Evolutionary conservation across 495 filamentous ascomycete genomes (phyloP).

Genomic region (Xylaria palmicola): DNA sequence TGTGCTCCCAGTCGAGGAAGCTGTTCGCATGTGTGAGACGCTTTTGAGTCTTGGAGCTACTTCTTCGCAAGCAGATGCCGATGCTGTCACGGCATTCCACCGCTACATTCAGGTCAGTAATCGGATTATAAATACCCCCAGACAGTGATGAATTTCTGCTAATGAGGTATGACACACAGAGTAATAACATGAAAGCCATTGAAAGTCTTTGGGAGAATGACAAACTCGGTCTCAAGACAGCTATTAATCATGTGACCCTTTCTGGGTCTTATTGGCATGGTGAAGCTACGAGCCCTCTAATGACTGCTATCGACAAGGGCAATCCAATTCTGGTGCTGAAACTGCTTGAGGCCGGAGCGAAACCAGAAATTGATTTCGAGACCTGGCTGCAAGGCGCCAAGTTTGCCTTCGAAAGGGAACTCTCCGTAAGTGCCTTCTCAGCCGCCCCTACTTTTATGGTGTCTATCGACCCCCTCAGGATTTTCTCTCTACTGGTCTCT

Average conservation of each 20-base stretch:
- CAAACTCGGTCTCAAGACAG: constrained; percentile 55
- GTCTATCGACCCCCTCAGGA: not conserved
- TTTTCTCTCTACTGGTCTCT: not conserved
- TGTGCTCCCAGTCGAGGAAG: constrained; percentile 58
- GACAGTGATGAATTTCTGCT: constrained; percentile 41
- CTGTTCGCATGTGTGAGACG: constrained; percentile 56
- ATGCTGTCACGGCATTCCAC: constrained; percentile 60
- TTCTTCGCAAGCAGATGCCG: constrained; percentile 66
- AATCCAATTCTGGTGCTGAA: constrained; percentile 37
- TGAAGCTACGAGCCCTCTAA: constrained; percentile 36
- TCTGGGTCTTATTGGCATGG: constrained; percentile 24
- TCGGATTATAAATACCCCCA: not conserved
- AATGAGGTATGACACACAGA: not conserved
- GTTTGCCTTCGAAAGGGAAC: constrained; percentile 19
- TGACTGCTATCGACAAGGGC: constrained; percentile 32
- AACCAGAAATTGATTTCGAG: constrained; percentile 42
- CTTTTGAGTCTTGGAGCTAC: constrained; percentile 71
- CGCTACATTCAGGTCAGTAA: constrained; percentile 42
- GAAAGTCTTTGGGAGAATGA: constrained; percentile 56
- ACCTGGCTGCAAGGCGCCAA: constrained; percentile 45
- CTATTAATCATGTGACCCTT: constrained; percentile 60
- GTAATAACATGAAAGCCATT: not conserved
- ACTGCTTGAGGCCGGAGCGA: constrained; percentile 42
- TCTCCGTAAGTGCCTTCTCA: constrained; percentile 20
- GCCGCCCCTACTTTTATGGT: not conserved